Evolutionary conservation across 495 filamentous ascomycete species (phyloP).

Genomic region (Neurospora cerealis): DNA sequence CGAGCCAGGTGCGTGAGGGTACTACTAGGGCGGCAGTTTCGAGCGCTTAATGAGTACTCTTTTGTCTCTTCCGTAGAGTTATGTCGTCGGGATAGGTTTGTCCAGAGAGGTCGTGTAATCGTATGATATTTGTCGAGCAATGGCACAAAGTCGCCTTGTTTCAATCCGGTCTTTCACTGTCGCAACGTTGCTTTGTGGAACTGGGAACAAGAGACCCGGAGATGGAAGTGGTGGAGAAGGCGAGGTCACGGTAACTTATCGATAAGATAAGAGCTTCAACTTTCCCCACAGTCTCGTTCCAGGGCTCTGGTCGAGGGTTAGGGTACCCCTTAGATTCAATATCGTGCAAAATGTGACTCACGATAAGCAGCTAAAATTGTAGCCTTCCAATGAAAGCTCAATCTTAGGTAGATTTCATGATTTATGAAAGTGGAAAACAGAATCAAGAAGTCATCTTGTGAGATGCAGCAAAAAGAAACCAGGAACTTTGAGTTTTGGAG

Average conservation of each 20-base stretch:
- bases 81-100: not conserved
- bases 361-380: not conserved
- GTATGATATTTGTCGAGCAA: not conserved
- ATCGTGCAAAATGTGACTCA: not conserved
- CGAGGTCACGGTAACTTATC: not conserved
- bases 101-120: not conserved
- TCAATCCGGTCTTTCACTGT: not conserved
- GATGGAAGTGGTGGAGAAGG: not conserved
- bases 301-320: not conserved
- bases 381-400: no score
- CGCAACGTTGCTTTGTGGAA: not conserved
- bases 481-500: not conserved
- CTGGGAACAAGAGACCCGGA: not conserved
- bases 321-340: not conserved
- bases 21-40: not conserved
- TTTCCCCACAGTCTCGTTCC: not conserved
- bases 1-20: not conserved
- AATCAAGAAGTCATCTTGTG: not conserved
- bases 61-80: not conserved
- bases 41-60: not conserved
- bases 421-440: rapidly evolving
- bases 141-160: not conserved
- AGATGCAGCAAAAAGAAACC: not conserved
- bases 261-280: not conserved
- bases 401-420: not conserved